phyloP scores from a whole-genome alignment of 2,329 filamentous ascomycete species.

The Colletotrichum australisinense region DNA sequence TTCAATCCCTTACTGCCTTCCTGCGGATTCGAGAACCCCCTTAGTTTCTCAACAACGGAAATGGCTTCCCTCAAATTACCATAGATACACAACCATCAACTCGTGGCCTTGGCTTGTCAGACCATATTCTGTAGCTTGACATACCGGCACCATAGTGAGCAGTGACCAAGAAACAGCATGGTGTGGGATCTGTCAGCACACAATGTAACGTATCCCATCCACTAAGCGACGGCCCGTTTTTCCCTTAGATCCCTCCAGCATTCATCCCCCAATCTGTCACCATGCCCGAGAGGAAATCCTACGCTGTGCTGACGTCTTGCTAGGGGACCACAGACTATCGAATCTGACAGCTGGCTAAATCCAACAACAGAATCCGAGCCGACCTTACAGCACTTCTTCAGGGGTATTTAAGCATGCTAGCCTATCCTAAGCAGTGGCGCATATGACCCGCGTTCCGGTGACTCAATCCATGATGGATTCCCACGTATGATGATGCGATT shows the following conservation, averaged over 20 bases:
- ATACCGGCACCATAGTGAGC: neutral
- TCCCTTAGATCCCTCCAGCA: neutral
- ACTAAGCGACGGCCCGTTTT: neutral
- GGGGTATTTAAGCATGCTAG: neutral
- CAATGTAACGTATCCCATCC: neutral
- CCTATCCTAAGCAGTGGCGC: neutral
- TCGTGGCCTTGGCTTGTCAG: neutral
- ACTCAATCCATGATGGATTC: neutral
- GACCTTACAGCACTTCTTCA: conserved; percentile 4
- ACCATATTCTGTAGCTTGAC: neutral
- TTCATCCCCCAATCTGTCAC: conserved; percentile 1
- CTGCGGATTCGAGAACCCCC: neutral
- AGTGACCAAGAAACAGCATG: neutral
- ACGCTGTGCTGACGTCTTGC: conserved; percentile 13
- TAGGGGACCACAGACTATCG: conserved; percentile 16
- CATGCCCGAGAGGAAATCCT: neutral
- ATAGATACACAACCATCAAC: no score
- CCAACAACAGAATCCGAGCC: conserved; percentile 9
- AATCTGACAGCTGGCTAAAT: conserved; percentile 5
- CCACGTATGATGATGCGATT: neutral
- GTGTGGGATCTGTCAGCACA: neutral
- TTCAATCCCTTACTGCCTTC: neutral
- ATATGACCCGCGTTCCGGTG: neutral
- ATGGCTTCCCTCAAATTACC: no score
- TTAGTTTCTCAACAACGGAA: neutral